These are phyloP conservation scores for Eragrostis tef DNA, from an alignment of 202 grass and related monocot species.

Conservation along the genomic window DNA sequence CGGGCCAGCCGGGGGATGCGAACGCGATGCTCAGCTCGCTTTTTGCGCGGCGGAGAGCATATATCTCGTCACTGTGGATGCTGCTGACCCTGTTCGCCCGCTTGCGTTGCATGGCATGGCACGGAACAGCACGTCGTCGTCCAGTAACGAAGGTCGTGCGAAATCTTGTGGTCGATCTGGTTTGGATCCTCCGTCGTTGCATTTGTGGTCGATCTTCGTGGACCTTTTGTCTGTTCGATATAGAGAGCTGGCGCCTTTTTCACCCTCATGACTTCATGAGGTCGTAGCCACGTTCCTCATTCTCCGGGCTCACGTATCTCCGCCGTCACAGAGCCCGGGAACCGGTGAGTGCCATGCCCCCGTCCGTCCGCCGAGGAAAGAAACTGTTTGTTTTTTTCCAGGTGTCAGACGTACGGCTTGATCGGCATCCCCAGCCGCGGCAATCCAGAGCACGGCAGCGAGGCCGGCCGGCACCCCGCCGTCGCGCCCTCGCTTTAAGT, in stretches of 20 bases:
- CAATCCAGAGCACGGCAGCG: constrained; percentile 20
- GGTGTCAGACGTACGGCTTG: neutral
- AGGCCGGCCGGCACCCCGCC: constrained; percentile 20
- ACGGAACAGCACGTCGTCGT: neutral
- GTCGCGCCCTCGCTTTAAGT: constrained; percentile 42
- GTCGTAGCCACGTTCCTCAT: neutral
- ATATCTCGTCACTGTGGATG: neutral
- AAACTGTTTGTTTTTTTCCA: neutral
- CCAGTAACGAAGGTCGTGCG: neutral
- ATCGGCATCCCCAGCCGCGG: constrained; percentile 24
- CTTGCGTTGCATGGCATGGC: neutral
- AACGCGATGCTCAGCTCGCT: neutral
- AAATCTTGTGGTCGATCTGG: constrained; percentile 7
- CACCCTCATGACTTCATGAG: neutral
- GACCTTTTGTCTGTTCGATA: neutral
- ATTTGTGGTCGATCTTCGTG: constrained; percentile 22
- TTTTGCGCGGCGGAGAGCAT: neutral
- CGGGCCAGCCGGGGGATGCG: neutral
- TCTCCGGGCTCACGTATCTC: too few species aligned
- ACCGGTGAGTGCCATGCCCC: too few species aligned
- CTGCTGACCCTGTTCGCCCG: neutral
- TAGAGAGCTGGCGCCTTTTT: neutral
- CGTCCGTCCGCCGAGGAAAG: too few species aligned
- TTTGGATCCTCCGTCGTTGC: constrained; percentile 28
- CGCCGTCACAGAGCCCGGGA: too few species aligned